Evolutionary conservation across 2,329 filamentous ascomycete genomes (phyloP).

Genomic region (Aulographum hederae): DNA sequence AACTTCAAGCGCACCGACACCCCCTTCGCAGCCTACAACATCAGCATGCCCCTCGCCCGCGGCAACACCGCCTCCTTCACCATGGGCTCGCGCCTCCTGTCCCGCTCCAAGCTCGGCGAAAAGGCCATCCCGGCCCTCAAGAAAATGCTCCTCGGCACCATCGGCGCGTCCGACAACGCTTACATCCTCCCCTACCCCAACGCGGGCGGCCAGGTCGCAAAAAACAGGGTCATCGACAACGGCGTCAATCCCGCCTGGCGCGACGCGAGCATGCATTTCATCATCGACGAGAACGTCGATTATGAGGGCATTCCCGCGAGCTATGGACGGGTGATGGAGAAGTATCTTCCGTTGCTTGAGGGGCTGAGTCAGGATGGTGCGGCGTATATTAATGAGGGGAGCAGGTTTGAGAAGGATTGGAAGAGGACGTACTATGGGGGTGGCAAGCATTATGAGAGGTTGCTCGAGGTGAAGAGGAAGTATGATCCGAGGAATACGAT

Average conservation of each 20-base stretch:
- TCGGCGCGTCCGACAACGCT: not conserved
- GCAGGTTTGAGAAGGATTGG: too few species aligned
- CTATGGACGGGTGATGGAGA: too few species aligned
- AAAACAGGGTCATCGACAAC: not conserved
- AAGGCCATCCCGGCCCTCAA: conserved; percentile 1
- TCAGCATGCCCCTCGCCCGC: too few species aligned
- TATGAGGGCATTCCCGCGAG: too few species aligned
- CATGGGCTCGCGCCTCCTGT: conserved; percentile 2
- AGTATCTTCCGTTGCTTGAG: too few species aligned
- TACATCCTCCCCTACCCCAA: conserved; percentile 2
- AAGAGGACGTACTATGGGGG: too few species aligned
- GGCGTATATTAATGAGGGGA: too few species aligned
- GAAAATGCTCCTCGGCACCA: not conserved
- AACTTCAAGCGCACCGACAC: not conserved
- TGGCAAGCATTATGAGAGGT: too few species aligned
- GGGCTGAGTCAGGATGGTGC: too few species aligned
- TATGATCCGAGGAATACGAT: too few species aligned
- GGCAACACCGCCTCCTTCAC: not conserved
- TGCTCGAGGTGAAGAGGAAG: too few species aligned
- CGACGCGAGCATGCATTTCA: not conserved
- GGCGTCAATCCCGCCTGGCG: not conserved
- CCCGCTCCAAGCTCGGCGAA: conserved; percentile 1
- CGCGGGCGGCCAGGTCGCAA: not conserved
- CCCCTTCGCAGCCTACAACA: not conserved
- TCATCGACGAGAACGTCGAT: too few species aligned